Conservation (phyloP, 2,329 filamentous ascomycete genomes). For the Davidsoniella eucalypti region DNA sequence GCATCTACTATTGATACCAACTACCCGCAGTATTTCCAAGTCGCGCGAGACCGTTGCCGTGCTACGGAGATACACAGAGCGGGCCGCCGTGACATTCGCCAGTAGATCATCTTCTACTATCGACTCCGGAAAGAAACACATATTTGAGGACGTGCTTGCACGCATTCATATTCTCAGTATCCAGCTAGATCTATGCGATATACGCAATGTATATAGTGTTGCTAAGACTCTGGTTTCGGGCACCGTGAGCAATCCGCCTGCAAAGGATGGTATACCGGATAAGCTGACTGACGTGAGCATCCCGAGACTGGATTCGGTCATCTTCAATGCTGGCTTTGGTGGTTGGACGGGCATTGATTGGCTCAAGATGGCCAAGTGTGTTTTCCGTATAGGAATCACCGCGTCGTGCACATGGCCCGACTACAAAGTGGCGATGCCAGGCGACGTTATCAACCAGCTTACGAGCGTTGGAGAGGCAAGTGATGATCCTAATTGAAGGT, state of each 20-base stretch:
- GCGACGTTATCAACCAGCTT: constrained; percentile 15
- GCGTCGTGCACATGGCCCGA: constrained; percentile 59
- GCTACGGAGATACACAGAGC: constrained; percentile 45
- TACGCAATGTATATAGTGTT: constrained; percentile 32
- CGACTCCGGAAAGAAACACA: constrained; percentile 38
- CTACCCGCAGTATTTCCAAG: constrained; percentile 62
- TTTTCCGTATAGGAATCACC: constrained; percentile 43
- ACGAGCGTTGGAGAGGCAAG: background rate
- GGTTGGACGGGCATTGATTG: constrained; percentile 64
- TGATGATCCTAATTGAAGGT: background rate
- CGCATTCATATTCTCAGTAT: constrained; percentile 42
- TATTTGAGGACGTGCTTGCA: constrained; percentile 23
- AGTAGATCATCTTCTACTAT: constrained; percentile 34
- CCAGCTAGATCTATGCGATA: constrained; percentile 43
- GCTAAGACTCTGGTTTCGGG: constrained; percentile 30
- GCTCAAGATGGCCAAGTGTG: constrained; percentile 16
- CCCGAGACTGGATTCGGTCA: constrained; percentile 58
- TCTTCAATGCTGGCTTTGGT: constrained; percentile 80
- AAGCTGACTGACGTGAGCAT: constrained; percentile 31
- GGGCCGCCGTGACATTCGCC: constrained; percentile 27
- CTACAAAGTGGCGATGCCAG: constrained; percentile 50
- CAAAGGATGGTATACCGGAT: constrained; percentile 19
- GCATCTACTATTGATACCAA: constrained; percentile 65
- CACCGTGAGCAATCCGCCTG: constrained; percentile 29
- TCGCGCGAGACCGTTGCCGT: constrained; percentile 52